A percentile compares a stretch with the other conserved stretches of the same genome.
These are phyloP conservation scores for Exsudoporus frostii DNA, from an alignment of 768 basidiomycete genomes.

Conservation along the genomic window DNA sequence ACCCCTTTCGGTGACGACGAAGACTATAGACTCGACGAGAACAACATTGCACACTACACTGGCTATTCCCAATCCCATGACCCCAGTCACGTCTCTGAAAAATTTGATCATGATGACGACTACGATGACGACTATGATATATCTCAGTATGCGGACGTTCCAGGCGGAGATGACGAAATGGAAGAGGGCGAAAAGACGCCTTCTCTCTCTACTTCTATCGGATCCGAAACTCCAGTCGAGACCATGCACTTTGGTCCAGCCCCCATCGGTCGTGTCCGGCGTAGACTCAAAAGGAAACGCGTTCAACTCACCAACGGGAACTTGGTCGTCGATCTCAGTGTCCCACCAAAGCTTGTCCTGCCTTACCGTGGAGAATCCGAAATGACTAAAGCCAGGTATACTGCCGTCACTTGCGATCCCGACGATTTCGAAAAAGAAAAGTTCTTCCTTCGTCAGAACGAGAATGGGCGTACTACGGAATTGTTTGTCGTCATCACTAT, in stretches of 20 bases:
- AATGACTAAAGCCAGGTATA: conserved; percentile 72
- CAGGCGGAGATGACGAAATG: conserved; percentile 17
- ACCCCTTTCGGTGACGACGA: conserved; percentile 75
- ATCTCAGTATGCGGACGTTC: conserved; percentile 28
- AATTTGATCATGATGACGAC: conserved; percentile 12
- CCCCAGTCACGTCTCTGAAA: conserved; percentile 22
- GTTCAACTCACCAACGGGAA: conserved; percentile 87
- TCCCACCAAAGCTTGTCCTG: conserved; percentile 81
- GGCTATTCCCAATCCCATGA: conserved; percentile 32
- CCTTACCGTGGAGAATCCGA: conserved; percentile 69
- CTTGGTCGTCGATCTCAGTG: conserved; percentile 77
- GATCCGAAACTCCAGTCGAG: conserved; percentile 53
- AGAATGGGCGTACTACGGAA: conserved; percentile 78
- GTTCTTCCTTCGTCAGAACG: conserved; percentile 83
- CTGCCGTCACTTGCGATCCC: conserved; percentile 91
- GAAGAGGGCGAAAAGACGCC: conserved; percentile 25
- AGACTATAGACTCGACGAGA: conserved; percentile 58
- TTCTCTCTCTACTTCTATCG: conserved; percentile 29
- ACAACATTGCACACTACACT: conserved; percentile 56
- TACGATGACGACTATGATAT: conserved; percentile 30
- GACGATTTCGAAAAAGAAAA: conserved; percentile 85
- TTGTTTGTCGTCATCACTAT: conserved; percentile 94
- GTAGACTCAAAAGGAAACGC: conserved; percentile 77
- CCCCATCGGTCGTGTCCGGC: conserved; percentile 70
- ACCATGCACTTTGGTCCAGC: conserved; percentile 88